Evolutionary conservation across 2,329 filamentous ascomycete species (phyloP).

Genomic region (Aspergillus aculeatus): DNA sequence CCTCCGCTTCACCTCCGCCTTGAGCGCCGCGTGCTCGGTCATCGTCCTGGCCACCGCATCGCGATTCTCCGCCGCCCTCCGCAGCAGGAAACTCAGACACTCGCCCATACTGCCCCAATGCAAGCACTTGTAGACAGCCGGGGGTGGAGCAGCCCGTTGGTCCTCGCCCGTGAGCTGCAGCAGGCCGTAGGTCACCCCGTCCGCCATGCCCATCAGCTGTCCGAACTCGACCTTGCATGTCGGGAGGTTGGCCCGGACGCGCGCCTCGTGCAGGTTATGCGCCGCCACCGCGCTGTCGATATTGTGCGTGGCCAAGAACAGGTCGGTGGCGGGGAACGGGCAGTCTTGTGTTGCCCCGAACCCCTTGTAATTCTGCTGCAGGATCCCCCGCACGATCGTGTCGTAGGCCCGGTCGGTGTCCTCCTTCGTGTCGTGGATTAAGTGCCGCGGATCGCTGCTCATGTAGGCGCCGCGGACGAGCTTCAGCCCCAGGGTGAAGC

Average conservation of each 20-base stretch:
- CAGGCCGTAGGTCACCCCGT: constrained; percentile 58
- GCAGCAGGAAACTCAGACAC: constrained; percentile 73
- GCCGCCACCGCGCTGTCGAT: constrained; percentile 63
- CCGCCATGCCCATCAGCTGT: constrained; percentile 62
- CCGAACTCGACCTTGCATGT: constrained; percentile 54
- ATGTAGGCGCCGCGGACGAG: constrained; percentile 75
- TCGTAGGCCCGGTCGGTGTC: constrained; percentile 74
- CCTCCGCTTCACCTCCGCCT: constrained; percentile 19
- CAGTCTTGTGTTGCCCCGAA: constrained; percentile 18
- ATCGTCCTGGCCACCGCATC: constrained; percentile 56
- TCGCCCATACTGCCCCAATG: constrained; percentile 62
- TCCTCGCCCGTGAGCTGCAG: constrained; percentile 43
- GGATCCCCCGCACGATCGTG: constrained; percentile 64
- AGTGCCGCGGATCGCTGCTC: constrained; percentile 64
- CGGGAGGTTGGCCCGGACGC: constrained; percentile 39
- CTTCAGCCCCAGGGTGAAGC: constrained; percentile 70
- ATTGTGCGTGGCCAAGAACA: constrained; percentile 85
- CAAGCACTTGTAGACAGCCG: constrained; percentile 55
- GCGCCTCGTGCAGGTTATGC: constrained; percentile 49
- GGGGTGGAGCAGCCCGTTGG: constrained; percentile 26
- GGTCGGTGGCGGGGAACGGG: constrained; percentile 56
- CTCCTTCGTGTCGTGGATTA: constrained; percentile 70
- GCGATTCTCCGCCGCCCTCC: constrained; percentile 59
- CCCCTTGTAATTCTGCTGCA: constrained; percentile 50
- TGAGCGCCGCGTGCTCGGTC: constrained; percentile 40